These are phyloP conservation scores for Datisca glomerata DNA, from an alignment of 306 rosid genomes.

Conservation along the genomic window DNA sequence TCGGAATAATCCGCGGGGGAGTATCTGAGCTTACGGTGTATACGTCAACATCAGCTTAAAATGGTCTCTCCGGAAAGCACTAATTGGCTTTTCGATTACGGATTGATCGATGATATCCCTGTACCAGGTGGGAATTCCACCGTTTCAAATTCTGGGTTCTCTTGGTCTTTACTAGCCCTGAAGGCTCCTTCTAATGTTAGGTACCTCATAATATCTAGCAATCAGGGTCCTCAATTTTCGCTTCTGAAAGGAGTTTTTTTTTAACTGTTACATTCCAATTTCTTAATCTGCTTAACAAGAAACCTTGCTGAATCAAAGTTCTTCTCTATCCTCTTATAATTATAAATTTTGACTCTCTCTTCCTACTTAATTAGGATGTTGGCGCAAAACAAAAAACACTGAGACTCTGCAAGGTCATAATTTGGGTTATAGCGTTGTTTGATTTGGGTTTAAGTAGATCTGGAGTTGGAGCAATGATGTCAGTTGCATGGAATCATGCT, in stretches of 20 bases:
- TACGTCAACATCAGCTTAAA: slow-evolving; percentile 4
- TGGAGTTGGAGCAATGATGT: no score
- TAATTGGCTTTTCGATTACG: slow-evolving; percentile 80
- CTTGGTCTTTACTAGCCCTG: slow-evolving; percentile 52
- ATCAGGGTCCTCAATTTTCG: neutral
- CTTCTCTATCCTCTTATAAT: no score
- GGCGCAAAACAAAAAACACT: no score
- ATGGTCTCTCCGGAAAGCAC: slow-evolving; percentile 90
- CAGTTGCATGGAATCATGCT: no score
- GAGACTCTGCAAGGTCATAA: no score
- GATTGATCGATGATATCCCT: slow-evolving; percentile 62
- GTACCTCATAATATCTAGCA: slow-evolving; percentile 16
- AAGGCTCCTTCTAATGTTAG: slow-evolving; percentile 35
- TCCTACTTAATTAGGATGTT: slow-evolving; percentile 2
- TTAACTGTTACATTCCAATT: neutral
- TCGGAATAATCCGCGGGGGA: slow-evolving; percentile 4
- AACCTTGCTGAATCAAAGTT: no score
- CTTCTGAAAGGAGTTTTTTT: neutral
- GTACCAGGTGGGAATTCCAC: slow-evolving; percentile 48
- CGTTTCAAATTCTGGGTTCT: slow-evolving; percentile 40
- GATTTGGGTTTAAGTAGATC: no score
- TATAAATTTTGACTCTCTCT: neutral
- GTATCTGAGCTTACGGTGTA: slow-evolving; percentile 22
- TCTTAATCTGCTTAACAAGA: no score
- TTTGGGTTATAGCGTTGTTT: no score